Base-by-base conservation (phyloP, 108 stramenopile species). In the Pseudonitzschia pungens region DNA sequence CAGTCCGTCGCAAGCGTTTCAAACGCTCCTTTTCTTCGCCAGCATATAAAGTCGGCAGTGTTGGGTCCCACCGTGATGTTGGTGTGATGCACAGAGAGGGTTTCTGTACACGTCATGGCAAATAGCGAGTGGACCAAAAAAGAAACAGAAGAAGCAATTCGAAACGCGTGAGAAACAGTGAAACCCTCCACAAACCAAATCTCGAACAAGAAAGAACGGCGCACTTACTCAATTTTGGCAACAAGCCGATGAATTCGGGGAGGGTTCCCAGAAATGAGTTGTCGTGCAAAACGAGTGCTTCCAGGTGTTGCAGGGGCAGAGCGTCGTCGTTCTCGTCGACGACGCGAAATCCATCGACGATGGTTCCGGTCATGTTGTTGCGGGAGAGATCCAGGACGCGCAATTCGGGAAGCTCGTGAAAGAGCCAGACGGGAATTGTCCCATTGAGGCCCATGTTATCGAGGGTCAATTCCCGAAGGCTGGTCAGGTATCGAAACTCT, bases 1-100 rank as follows among this genome's bases (percentile, higher is more conserved):
- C 84, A 84, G 44, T 84, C 84, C 16, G 73, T 60, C 4, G 70
- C 68, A 16, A 84, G 31, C 22, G 75, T 21, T 24, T 56, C 52
- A 20, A 77, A 29, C 1, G 22, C 70, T 33, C 33, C 5, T 9
- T 53, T 28, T 4, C 29, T 57, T 20, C 50, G 40, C 63, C 80
- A 78, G 60, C 60, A 62, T 6, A 62, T 62, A n/a, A 62, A 33
- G n/a, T 33, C n/a, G 7, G 33, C n/a, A 11, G 26, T 29, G 8
- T 55, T 56, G 20, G 65, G 28, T 41, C 73, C 56, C 15, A 76
- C 79, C 2, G 68, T 65, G 22, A 80, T 20, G 11, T 45, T 31
- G 36, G 73, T 84, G 51, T 78, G 68, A 55, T 78, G 68, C 7
- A 84, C 11, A 12, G 73, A 40, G 54, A 84, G 24, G 10, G 81